A percentile compares a stretch with the other conserved stretches of the same genome.
phyloP scores from a whole-genome alignment of 495 filamentous ascomycete species.

The Podospora anserina region DNA sequence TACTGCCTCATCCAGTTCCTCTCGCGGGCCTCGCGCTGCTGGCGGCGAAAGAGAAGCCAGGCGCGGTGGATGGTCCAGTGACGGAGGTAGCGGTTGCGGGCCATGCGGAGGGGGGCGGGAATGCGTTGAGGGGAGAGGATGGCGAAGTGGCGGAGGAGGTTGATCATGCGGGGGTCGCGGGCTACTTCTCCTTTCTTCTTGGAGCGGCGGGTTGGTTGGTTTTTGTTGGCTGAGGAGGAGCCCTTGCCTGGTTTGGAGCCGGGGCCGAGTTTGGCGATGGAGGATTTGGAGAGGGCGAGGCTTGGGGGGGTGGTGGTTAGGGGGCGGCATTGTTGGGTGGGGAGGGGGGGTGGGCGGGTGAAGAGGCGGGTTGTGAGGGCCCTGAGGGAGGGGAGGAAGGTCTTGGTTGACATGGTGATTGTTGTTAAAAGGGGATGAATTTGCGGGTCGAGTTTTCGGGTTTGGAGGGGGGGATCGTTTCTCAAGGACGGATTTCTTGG shows the following conservation, averaged over 20 bases:
- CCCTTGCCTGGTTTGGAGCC: conserved; percentile 8
- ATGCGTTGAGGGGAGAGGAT: conserved; percentile 30
- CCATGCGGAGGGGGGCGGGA: conserved; percentile 79
- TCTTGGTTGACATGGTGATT: conserved; percentile 23
- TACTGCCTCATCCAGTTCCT: conserved; percentile 66
- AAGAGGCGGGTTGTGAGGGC: conserved; percentile 31
- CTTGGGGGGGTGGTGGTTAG: conserved; percentile 15
- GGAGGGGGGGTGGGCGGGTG: conserved; percentile 13
- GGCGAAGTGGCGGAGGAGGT: conserved; percentile 31
- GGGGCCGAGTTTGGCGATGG: not conserved
- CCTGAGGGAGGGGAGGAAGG: conserved; percentile 23
- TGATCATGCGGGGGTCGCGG: conserved; percentile 32
- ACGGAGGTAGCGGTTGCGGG: conserved; percentile 79
- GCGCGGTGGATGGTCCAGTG: conserved; percentile 99
- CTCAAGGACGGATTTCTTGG: not conserved
- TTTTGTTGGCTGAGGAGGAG: conserved; percentile 1
- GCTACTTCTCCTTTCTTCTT: conserved; percentile 7
- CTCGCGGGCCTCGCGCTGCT: conserved; percentile 58
- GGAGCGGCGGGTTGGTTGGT: not conserved
- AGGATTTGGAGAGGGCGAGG: conserved; percentile 6
- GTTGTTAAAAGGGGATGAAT: not conserved
- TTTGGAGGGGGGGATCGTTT: not conserved
- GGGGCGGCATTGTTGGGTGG: conserved; percentile 2
- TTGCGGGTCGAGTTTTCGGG: not conserved
- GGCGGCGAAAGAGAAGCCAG: conserved; percentile 69